Percentiles rank a stretch among this genome's conserved stretches.
These are phyloP conservation scores for Xylariaceae sp. DNA, from an alignment of 2,329 filamentous ascomycete genomes.

Conservation along the genomic window DNA sequence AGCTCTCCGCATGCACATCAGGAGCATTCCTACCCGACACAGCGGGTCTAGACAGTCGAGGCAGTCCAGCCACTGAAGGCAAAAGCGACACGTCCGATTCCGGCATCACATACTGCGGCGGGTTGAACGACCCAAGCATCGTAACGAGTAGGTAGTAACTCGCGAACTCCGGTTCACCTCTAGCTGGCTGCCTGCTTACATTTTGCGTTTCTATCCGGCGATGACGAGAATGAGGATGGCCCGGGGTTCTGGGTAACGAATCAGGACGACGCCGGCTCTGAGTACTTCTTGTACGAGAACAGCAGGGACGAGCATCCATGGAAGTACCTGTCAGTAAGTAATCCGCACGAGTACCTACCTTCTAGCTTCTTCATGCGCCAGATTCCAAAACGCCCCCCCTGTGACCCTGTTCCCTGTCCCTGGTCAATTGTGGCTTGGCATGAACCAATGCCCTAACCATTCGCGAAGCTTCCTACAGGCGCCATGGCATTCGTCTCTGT, in stretches of 20 bases:
- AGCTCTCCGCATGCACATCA: background rate
- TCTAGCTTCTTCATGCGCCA: no score
- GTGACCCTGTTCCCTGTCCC: no score
- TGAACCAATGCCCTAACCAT: background rate
- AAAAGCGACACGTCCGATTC: background rate
- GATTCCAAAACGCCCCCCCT: no score
- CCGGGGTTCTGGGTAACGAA: conserved; percentile 26
- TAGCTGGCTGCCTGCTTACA: background rate
- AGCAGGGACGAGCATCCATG: conserved; percentile 25
- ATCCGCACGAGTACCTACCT: no score
- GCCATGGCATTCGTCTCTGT: conserved; percentile 25
- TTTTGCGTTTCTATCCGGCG: conserved; percentile 7
- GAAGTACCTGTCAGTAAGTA: conserved; percentile 26
- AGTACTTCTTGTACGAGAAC: conserved; percentile 29
- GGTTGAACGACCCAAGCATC: conserved; percentile 5
- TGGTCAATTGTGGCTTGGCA: no score
- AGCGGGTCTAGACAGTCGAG: background rate
- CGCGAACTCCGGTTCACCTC: background rate
- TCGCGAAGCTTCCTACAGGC: conserved; percentile 21
- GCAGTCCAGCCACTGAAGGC: background rate
- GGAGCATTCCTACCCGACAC: background rate
- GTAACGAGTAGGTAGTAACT: conserved; percentile 15
- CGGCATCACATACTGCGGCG: conserved; percentile 13
- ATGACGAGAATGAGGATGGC: conserved; percentile 17
- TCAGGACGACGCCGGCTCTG: conserved; percentile 23